Evolutionary conservation across 2,329 filamentous ascomycete genomes (phyloP).

Genomic region (Penicillium griseofulvum): DNA sequence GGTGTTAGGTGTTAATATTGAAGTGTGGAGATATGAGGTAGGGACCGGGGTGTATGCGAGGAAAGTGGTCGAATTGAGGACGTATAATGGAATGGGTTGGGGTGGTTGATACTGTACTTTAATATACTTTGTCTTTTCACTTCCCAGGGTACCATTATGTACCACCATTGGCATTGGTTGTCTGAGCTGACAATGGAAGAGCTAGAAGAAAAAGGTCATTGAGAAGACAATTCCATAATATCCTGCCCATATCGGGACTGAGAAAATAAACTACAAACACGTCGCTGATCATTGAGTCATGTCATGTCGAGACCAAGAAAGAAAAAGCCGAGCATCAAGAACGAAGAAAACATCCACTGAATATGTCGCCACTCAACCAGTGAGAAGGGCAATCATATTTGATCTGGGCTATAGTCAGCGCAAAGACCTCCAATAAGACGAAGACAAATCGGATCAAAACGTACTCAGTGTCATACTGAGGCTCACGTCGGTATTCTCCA

Average conservation of each 20-base stretch:
- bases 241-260: conserved; percentile 6
- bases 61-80: not conserved
- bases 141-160: not conserved
- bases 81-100: not conserved
- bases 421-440: not conserved
- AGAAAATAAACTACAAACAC: conserved; percentile 24
- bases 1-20: not conserved
- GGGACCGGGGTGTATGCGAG: not conserved
- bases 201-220: not conserved
- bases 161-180: not conserved
- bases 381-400: conserved; percentile 17
- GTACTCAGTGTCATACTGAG: conserved; percentile 67
- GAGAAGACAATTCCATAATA: conserved; percentile 6
- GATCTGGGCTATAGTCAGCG: conserved; percentile 14
- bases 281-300: conserved; percentile 28
- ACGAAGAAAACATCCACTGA: not conserved
- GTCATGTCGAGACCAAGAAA: conserved; percentile 16
- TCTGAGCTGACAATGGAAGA: not conserved
- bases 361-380: conserved; percentile 7
- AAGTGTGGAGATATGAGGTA: not conserved
- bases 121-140: not conserved
- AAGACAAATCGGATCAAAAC: conserved; percentile 21
- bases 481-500: conserved; percentile 80
- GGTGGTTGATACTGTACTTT: not conserved
- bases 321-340: not conserved